Evolutionary conservation across 2,329 filamentous ascomycete genomes (phyloP).

Genomic region (Neofusicoccum kwambonambiense): DNA sequence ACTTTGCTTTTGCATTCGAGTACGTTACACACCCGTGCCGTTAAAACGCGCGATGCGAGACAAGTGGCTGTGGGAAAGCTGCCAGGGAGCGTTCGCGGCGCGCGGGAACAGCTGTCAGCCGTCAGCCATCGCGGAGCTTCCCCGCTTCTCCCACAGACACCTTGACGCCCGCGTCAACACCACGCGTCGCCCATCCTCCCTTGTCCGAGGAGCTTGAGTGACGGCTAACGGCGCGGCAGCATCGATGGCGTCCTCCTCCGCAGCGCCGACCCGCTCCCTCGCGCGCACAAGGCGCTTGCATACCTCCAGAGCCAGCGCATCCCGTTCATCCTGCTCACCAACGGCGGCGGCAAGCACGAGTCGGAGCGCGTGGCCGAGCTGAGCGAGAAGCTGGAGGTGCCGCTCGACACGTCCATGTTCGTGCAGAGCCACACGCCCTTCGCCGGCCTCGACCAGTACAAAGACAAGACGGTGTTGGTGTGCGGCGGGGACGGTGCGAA

Average conservation of each 20-base stretch:
- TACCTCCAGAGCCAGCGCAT: constrained; percentile 73
- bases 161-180: constrained; percentile 31
- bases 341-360: constrained; percentile 88
- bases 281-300: constrained; percentile 70
- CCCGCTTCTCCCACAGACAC: constrained; percentile 24
- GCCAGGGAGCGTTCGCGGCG: not conserved
- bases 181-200: not conserved
- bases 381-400: constrained; percentile 62
- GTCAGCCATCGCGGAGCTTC: constrained; percentile 24
- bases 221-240: constrained; percentile 40
- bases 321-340: constrained; percentile 92
- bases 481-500: constrained; percentile 50
- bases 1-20: constrained; percentile 60
- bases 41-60: not conserved
- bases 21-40: constrained; percentile 30
- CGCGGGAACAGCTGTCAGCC: constrained; percentile 17
- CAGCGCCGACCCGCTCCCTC: constrained; percentile 73
- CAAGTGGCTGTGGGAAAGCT: not conserved
- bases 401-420: constrained; percentile 67
- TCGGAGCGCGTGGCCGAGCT: constrained; percentile 69
- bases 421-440: constrained; percentile 93
- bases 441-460: constrained; percentile 59
- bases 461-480: constrained; percentile 52
- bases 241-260: constrained; percentile 96
- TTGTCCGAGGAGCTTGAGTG: constrained; percentile 23